These are phyloP conservation scores for Trametes polyzona DNA, from an alignment of 1,284 basidiomycete species.

Conservation along the genomic window DNA sequence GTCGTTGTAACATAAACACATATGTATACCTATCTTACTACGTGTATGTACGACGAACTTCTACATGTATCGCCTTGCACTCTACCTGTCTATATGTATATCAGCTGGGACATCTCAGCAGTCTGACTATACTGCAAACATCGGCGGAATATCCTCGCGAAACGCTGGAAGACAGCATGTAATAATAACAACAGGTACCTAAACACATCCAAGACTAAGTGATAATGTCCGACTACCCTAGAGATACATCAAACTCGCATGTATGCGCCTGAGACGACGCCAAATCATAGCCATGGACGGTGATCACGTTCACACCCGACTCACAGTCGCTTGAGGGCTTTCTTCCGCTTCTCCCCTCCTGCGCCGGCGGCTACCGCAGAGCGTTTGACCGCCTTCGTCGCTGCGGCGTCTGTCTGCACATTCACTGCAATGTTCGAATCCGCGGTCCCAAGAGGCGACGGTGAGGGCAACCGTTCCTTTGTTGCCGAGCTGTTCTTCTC, in stretches of 20 bases:
- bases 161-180: too few relatives aligned
- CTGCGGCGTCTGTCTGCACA: conserved; percentile 38
- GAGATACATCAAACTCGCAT: neutral
- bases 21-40: too few relatives aligned
- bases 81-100: too few relatives aligned
- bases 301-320: neutral
- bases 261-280: neutral
- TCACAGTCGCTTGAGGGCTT: conserved; percentile 78
- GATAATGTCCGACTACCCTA: conserved; percentile 7
- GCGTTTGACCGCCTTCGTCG: conserved; percentile 67
- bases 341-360: conserved; percentile 80
- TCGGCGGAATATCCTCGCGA: too few relatives aligned
- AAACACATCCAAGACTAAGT: conserved; percentile 5
- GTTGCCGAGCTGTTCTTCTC: conserved; percentile 46
- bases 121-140: too few relatives aligned
- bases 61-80: too few relatives aligned
- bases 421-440: conserved; percentile 63
- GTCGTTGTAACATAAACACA: too few relatives aligned
- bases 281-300: neutral
- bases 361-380: conserved; percentile 55
- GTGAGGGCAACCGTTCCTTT: conserved; percentile 64
- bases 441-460: conserved; percentile 66
- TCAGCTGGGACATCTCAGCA: too few relatives aligned
- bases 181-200: conserved; percentile 18
- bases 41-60: too few relatives aligned